A percentile compares a stretch with the other conserved stretches of the same genome.
phyloP scores from a whole-genome alignment of 495 filamentous ascomycete species.

The Aspergillus diversus region DNA sequence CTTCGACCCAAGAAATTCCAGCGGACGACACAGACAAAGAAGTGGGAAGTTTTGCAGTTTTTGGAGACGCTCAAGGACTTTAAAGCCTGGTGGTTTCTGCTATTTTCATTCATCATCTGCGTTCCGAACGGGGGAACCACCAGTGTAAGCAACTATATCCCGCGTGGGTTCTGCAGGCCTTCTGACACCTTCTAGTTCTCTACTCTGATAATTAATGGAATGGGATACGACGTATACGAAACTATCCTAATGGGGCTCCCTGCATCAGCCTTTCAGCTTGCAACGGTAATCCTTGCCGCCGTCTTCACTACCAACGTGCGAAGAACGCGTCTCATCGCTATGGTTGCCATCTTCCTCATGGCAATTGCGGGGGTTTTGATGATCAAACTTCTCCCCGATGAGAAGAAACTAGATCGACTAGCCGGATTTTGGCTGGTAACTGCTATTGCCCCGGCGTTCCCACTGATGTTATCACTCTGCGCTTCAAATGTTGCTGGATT shows the following conservation, averaged over 20 bases:
- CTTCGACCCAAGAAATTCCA: conserved; percentile 39
- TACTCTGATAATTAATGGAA: conserved; percentile 34
- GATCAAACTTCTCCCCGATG: conserved; percentile 21
- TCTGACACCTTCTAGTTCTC: conserved; percentile 22
- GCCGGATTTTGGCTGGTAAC: conserved; percentile 25
- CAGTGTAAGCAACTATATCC: conserved; percentile 15
- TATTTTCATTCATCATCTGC: conserved; percentile 25
- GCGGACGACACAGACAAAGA: conserved; percentile 55
- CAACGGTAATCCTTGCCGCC: conserved; percentile 17
- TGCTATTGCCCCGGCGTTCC: conserved; percentile 21
- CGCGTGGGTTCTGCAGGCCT: not conserved
- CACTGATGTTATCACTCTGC: conserved; percentile 26
- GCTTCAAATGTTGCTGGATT: conserved; percentile 37
- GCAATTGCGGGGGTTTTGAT: conserved; percentile 25
- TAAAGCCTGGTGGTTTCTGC: conserved; percentile 35
- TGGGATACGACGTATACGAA: conserved; percentile 26
- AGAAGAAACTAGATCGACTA: conserved; percentile 19
- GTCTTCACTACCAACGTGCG: conserved; percentile 20
- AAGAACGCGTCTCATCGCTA: conserved; percentile 19
- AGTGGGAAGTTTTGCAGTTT: conserved; percentile 53
- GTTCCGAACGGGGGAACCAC: conserved; percentile 31
- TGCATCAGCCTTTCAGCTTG: conserved; percentile 20
- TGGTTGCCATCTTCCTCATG: conserved; percentile 17
- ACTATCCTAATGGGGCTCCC: conserved; percentile 4
- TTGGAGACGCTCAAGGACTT: conserved; percentile 47